These are phyloP conservation scores for Botrytis medusae DNA, from an alignment of 2,329 filamentous ascomycete genomes.

Conservation along the genomic window DNA sequence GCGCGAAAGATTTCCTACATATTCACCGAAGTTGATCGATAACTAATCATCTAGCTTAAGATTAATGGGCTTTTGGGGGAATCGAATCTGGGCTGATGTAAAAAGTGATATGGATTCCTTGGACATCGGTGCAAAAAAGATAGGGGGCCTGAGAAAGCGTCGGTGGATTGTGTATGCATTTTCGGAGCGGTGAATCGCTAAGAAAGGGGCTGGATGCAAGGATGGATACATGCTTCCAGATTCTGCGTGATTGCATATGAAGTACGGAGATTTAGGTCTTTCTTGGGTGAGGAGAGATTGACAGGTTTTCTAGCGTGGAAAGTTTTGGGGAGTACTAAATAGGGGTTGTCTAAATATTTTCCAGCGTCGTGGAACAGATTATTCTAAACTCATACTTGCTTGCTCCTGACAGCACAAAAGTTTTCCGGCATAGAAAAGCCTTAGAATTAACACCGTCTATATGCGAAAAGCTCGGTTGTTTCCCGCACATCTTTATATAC, in stretches of 20 bases:
- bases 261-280: neutral
- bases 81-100: neutral
- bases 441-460: no score
- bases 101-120: neutral
- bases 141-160: neutral
- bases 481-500: neutral
- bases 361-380: neutral
- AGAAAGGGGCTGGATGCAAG: neutral
- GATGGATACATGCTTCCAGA: neutral
- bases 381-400: neutral
- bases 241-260: neutral
- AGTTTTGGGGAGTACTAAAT: no score
- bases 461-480: no score
- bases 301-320: neutral
- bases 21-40: no score
- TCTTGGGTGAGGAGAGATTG: neutral
- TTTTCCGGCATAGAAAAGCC: no score
- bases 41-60: no score
- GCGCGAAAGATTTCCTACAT: no score
- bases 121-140: accelerated
- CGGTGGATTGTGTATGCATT: neutral
- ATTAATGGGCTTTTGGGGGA: neutral
- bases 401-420: neutral
- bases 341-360: neutral
- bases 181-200: no score